Percentiles rank a stretch among this genome's conserved stretches.
These are phyloP conservation scores for Backusella circina DNA, from an alignment of 192 early-diverging fungal genomes.

Conservation along the genomic window DNA sequence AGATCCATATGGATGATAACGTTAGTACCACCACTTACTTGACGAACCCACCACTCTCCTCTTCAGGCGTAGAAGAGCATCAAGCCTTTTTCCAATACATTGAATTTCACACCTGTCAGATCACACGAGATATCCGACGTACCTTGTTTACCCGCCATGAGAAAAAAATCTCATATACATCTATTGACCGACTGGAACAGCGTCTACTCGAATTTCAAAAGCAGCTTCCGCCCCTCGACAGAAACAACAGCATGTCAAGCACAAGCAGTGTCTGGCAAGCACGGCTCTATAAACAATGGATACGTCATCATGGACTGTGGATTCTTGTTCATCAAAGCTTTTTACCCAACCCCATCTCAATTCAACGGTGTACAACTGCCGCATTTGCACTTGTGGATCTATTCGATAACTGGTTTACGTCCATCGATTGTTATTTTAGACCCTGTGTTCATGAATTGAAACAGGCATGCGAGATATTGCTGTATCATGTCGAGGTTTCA, in stretches of 20 bases:
- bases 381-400: conserved; percentile 28
- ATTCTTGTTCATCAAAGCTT: conserved; percentile 34
- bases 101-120: conserved; percentile 26
- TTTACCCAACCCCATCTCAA: conserved; percentile 24
- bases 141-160: conserved; percentile 25
- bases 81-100: conserved; percentile 24
- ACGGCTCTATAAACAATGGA: conserved; percentile 25
- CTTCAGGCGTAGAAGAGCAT: conserved; percentile 9
- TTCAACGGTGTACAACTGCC: conserved; percentile 25
- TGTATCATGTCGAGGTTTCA: conserved; percentile 19
- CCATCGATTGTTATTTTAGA: conserved; percentile 34
- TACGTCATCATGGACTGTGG: conserved; percentile 31
- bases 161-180: conserved; percentile 9
- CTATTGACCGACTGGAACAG: conserved; percentile 26
- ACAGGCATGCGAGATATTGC: conserved; percentile 29
- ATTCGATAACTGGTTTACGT: conserved; percentile 24
- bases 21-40: background rate
- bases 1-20: conserved; percentile 18
- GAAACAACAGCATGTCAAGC: background rate
- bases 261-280: conserved; percentile 14
- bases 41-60: conserved; percentile 7
- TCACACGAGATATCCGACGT: conserved; percentile 31
- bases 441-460: conserved; percentile 37
- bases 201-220: conserved; percentile 6
- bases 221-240: background rate